Evolutionary conservation across 768 basidiomycete genomes (phyloP), one percentile per base, ranked within the genome.

Genomic region (Albatrellus ellisii): DNA sequence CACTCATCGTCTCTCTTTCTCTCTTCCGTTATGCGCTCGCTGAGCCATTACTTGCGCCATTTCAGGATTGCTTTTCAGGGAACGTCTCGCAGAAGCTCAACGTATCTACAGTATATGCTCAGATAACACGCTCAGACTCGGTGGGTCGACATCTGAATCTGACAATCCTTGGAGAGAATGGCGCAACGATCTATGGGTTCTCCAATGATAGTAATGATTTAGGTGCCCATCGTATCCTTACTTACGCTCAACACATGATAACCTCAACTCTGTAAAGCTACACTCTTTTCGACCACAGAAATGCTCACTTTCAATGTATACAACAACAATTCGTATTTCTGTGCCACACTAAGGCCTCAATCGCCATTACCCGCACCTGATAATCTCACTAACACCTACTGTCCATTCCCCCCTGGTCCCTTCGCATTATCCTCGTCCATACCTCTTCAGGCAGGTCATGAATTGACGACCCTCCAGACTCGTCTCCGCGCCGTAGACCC

Each of bases 401-500:
- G 94, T 55, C 90, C 92, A 10, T 65, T 95, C 45, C 55, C 67
- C 4, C 67, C 78, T 3, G 94, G 94, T 1, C 73, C 76, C 2
- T 79, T 95, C 53, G 92, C 79, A 2, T 74, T 98, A 54, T 75
- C 86, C 18, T 66, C 86, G 9, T 69, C 79, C 14, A 75, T 88
- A 29, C 77, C 77, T 4, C 74, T 83, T 54, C 67, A 72, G 26
- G 52, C 64, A 33, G 66, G 72, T 45, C 81, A 83, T 55, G 72
- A 78, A 12, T 67, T 98, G 33, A 86, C 85, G 10, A 92, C 92
- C 8, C 69, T 94, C 43, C 69, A 73, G 47, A 95, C 92, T 1
- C 77, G 77, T 17, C 61, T 99, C 18, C 79, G 87, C 35, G 83
- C 91, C 6, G 82, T 98, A 18, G 95, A 99, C 61, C 79, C 91